Base-by-base conservation (phyloP, 495 filamentous ascomycete species). In the Chlorociboria aeruginascens region DNA sequence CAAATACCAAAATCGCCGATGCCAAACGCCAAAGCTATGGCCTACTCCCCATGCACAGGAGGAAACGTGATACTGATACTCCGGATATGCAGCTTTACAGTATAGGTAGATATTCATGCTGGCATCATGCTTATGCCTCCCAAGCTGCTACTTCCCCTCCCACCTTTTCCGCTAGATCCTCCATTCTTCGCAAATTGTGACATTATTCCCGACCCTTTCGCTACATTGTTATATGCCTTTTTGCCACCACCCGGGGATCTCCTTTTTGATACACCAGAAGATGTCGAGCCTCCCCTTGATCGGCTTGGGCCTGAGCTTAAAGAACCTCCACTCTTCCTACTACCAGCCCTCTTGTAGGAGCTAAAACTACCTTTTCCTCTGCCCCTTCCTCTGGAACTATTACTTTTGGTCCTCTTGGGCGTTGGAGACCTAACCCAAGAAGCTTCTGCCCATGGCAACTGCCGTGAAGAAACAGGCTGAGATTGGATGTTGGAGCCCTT, bases 91-190 rank as follows among this genome's bases (percentile, higher is more conserved):
- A 25, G 20, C 20, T 25, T 1, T 25, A 25, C 20, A 25, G 20
- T 25, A 25, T 25, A 25, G 20, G 20, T 25, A 4, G 13, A 39
- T 39, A 39, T 7, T 44, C 13, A 44, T 32, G 42, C 33, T n/a
- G 42, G 42, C 42, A 44, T 44, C 30, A 33, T 32, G 11, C 42
- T 7, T 7, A 44, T 44, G n/a, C 36, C 36, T 30, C 42, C 42
- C n/a, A 4, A 1, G 20, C 28, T 20, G 17, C 40, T 20, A 7
- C 7, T 28, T 28, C 40, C n/a, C 13, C 29, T 44, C 8, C 42
- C 42, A 8, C 42, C 31, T 32, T 30, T 11, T 31, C 40, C 28
- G 6, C 31, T 16, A 12, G 42, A 44, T 16, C 8, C 25, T 16
- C 31, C 29, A 9, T n/a, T 29, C 29, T 44, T 32, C 6, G 3